Conservation (phyloP, 148 eudicot species). For the Chenopodium berlandieri region DNA sequence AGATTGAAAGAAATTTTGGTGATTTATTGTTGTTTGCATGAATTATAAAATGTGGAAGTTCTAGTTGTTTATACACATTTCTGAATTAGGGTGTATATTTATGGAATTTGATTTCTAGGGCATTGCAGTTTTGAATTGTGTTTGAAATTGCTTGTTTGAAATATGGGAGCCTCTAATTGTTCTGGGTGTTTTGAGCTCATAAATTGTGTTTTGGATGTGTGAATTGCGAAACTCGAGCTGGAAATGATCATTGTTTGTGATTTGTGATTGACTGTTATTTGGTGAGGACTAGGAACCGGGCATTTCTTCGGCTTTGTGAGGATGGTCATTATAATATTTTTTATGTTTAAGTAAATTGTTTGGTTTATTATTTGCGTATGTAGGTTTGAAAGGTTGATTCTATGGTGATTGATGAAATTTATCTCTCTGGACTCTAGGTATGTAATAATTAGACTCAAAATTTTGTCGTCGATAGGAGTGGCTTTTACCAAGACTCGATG, state of each 20-base stretch:
- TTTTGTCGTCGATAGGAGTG: too few relatives aligned
- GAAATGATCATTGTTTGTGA: too few relatives aligned
- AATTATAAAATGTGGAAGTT: not conserved
- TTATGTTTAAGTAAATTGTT: too few relatives aligned
- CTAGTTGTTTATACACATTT: not conserved
- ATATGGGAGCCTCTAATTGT: too few relatives aligned
- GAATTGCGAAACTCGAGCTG: not conserved
- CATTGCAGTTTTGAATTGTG: too few relatives aligned
- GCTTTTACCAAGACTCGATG: too few relatives aligned
- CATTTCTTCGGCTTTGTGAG: too few relatives aligned
- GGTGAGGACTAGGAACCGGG: too few relatives aligned
- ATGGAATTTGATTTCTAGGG: not conserved
- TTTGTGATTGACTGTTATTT: too few relatives aligned
- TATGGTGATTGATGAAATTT: too few relatives aligned
- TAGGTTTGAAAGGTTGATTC: not conserved
- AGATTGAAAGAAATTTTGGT: not conserved
- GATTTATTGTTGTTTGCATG: slow-evolving; percentile 7
- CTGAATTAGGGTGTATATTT: not conserved
- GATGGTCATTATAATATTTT: not conserved
- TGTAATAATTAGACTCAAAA: not conserved
- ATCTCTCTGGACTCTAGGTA: not conserved
- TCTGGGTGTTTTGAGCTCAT: not conserved
- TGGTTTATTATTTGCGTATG: not conserved
- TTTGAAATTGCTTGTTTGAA: too few relatives aligned
- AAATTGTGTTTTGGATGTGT: not conserved